Conservation (phyloP, 805 yeast species). For the Barnettozyma pratensis region DNA sequence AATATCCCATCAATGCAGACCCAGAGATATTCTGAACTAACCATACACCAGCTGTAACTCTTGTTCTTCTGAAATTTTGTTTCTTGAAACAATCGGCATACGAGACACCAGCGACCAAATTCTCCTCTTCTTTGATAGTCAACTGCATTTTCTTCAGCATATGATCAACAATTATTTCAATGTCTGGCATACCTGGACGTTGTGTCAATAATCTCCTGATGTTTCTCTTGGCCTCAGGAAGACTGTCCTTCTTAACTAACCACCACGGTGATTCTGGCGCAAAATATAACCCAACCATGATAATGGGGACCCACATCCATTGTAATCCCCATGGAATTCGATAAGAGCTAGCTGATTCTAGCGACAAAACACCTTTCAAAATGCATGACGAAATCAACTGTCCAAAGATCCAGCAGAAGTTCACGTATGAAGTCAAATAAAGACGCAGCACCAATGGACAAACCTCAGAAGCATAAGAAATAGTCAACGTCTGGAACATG, state of each 20-base stretch:
- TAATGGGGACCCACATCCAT: slow-evolving; percentile 25
- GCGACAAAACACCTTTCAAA: slow-evolving; percentile 18
- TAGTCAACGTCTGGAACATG: slow-evolving; percentile 34
- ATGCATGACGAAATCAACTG: slow-evolving; percentile 33
- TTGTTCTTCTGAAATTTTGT: slow-evolving; percentile 40
- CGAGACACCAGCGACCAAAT: slow-evolving; percentile 24
- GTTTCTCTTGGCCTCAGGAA: slow-evolving; percentile 30
- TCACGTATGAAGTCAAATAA: slow-evolving; percentile 36
- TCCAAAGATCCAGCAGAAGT: slow-evolving; percentile 38
- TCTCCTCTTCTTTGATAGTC: slow-evolving; percentile 26
- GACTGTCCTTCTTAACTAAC: slow-evolving; percentile 32
- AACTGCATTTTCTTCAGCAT: slow-evolving; percentile 30
- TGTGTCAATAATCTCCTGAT: slow-evolving; percentile 20
- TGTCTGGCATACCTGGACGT: slow-evolving; percentile 13
- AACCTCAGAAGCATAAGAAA: slow-evolving; percentile 41
- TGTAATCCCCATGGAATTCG: slow-evolving; percentile 31
- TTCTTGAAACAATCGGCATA: slow-evolving; percentile 42
- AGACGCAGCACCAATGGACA: slow-evolving; percentile 37
- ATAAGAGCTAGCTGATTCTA: slow-evolving; percentile 26
- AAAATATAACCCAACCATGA: slow-evolving; percentile 28
- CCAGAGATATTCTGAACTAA: slow-evolving; percentile 43
- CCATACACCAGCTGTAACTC: slow-evolving; percentile 33
- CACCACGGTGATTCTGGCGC: slow-evolving; percentile 48
- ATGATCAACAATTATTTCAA: slow-evolving; percentile 23
- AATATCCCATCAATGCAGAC: slow-evolving; percentile 39